Evolutionary conservation across 768 basidiomycete genomes (phyloP), one percentile per base, ranked within the genome.

Genomic region (Tubosaeta sp.): DNA sequence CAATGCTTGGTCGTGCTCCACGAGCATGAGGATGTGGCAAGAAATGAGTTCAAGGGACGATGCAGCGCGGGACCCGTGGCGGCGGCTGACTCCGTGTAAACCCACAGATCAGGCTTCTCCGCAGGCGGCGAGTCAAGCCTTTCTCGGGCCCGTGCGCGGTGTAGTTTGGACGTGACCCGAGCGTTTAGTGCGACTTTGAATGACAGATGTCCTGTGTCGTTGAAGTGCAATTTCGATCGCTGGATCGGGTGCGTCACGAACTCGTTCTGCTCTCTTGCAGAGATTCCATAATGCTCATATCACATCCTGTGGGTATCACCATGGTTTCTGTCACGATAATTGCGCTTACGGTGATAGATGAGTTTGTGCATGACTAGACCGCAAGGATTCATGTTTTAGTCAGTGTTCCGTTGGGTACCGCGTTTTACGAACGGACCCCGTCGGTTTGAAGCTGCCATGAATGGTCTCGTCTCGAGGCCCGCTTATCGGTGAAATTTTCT

Each of bases 21-120:
- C 24, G 16, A 12, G n/a, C 45, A 55, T 9, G 30, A 18, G 42
- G 38, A 12, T 22, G 42, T 49, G 35, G 46, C 34, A 19, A n/a
- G 34, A 24, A 38, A 29, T 19, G 22, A 30, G 36, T 43, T 52
- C 49, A 52, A 57, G 44, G 53, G 53, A 46, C 49, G 49, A 14
- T 9, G 21, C 27, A 5, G 49, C 27, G 49, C 39, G 49, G 39
- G 39, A 12, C 27, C 31, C 31, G 32, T 24, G 21, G 9, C 24
- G 44, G 39, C 32, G 36, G 38, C 21, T 13, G 38, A 22, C 21
- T 39, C 38, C 38, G 38, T 22, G 21, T 39, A 39, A 22, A 12
- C 38, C 19, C 19, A 19, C 18, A 22, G 19, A 21, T 16, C n/a
- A n/a, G 34, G 34, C 5, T 35, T 3, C 34, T 18, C 16, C 4